A percentile compares a stretch with the other conserved stretches of the same genome.
Evolutionary conservation across 495 filamentous ascomycete species (phyloP).

Genomic region (Xylaria flabelliformis): DNA sequence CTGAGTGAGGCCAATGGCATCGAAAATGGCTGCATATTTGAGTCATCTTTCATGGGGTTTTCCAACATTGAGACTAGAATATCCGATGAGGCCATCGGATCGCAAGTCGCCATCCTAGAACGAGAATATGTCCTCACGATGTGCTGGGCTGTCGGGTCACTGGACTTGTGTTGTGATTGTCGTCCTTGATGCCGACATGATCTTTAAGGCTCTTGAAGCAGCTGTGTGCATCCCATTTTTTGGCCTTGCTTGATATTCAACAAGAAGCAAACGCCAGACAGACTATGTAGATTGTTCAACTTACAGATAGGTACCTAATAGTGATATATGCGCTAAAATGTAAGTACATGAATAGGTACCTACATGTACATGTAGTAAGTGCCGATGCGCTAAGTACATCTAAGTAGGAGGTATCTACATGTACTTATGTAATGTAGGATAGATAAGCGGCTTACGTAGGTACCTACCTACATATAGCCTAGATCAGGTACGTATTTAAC

Average conservation of each 20-base stretch:
- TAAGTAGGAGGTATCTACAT: too few species aligned
- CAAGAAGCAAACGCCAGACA: too few species aligned
- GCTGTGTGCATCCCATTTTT: slow-evolving; percentile 57
- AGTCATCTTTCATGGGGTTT: slow-evolving; percentile 40
- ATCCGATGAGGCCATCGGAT: slow-evolving; percentile 47
- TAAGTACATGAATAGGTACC: too few species aligned
- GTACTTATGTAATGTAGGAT: too few species aligned
- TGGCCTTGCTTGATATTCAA: too few species aligned
- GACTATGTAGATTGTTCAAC: too few species aligned
- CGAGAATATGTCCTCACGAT: slow-evolving; percentile 50
- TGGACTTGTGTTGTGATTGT: slow-evolving; percentile 65
- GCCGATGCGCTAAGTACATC: neutral
- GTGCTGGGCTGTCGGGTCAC: slow-evolving; percentile 45
- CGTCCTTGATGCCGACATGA: slow-evolving; percentile 64
- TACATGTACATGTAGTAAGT: too few species aligned
- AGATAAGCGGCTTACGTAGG: neutral
- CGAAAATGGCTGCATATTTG: too few species aligned
- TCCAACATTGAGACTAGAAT: slow-evolving; percentile 57
- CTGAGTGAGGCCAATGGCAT: too few species aligned
- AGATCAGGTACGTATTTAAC: neutral
- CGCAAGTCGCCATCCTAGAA: slow-evolving; percentile 59
- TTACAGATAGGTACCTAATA: too few species aligned
- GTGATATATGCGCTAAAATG: too few species aligned
- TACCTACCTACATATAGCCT: neutral
- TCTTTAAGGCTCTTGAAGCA: slow-evolving; percentile 50